Base-by-base conservation (phyloP, 2,329 filamentous ascomycete genomes). In the Chrysoporthe puriensis region DNA sequence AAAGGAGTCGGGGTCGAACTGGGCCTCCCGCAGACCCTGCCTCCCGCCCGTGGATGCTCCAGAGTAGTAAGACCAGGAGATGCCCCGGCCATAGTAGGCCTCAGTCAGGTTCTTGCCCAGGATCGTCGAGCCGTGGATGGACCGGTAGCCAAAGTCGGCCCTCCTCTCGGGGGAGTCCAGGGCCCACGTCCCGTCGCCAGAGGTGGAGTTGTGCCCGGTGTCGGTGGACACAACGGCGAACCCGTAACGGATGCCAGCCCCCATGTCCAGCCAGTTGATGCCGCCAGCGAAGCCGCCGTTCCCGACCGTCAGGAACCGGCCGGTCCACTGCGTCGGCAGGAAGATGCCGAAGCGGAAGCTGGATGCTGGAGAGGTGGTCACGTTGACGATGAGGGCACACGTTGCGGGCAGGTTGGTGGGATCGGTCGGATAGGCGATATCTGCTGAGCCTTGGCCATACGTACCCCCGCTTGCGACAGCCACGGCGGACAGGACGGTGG, bases 41-140 rank as follows among this genome's bases (percentile, higher is more conserved):
- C 86, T 79, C 0, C 87, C 87, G 34, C 87, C 87, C 0, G 86
- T 88, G 0, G 85, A 88, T 73, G 86, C 89, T 48, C 86, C 86
- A 8, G 81, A 78, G 72, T 84, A 88, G 74, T 88, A 88, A 6
- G 81, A 84, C 73, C 82, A 83, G 14, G 79, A 75, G 36, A 81
- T 79, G 0, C 75, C 72, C 9, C 73, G 64, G 14, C 75, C 71
- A 70, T 88, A 88, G 75, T 84, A 88, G 2, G 76, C 75, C n/a
- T 79, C 73, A 2, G 81, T 79, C 44, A 88, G 75, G 59, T 78
- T 56, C 74, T 88, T 88, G 6, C 82, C 81, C 2, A 84, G 72
- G 0, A 80, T 79, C 0, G 85, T 79, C 2, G 84, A 83, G 6
- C 82, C 84, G 71, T 88, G 85, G 70, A 81, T 76, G 8, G 81